These are phyloP conservation scores for Colletotrichum sp. DNA, from an alignment of 2,329 filamentous ascomycete species.

Conservation along the genomic window DNA sequence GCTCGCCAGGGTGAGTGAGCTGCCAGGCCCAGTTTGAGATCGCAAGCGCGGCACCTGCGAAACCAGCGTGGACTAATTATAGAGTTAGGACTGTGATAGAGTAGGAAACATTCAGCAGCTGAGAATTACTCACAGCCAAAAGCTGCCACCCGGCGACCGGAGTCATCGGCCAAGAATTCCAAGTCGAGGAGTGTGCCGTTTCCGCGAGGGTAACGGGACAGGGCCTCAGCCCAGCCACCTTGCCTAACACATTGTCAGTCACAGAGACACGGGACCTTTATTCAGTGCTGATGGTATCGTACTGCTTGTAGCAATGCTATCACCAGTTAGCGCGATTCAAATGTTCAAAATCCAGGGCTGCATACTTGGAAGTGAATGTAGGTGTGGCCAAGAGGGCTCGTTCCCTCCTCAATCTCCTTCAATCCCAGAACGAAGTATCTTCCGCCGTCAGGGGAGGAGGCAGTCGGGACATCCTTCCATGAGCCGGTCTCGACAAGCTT, in stretches of 20 bases:
- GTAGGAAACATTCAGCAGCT: not conserved
- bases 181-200: conserved; percentile 82
- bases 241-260: conserved; percentile 45
- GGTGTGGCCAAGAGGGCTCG: conserved; percentile 74
- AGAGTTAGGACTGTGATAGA: not conserved
- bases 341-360: not conserved
- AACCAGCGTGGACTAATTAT: conserved; percentile 65
- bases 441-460: conserved; percentile 43
- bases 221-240: conserved; percentile 77
- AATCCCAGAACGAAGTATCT: conserved; percentile 72
- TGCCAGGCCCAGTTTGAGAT: conserved; percentile 86
- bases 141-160: conserved; percentile 71
- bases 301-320: conserved; percentile 69
- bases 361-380: conserved; percentile 68
- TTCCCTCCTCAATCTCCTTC: conserved; percentile 78
- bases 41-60: conserved; percentile 75
- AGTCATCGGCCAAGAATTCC: conserved; percentile 80
- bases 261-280: not conserved
- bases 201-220: conserved; percentile 79
- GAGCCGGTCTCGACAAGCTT: conserved; percentile 68
- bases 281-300: not conserved
- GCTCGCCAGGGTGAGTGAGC: conserved; percentile 70
- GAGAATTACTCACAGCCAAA: conserved; percentile 55
- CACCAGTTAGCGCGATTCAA: not conserved
- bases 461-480: conserved; percentile 69